Conservation (phyloP, 495 filamentous ascomycete species). For the Annulohypoxylon nitens region DNA sequence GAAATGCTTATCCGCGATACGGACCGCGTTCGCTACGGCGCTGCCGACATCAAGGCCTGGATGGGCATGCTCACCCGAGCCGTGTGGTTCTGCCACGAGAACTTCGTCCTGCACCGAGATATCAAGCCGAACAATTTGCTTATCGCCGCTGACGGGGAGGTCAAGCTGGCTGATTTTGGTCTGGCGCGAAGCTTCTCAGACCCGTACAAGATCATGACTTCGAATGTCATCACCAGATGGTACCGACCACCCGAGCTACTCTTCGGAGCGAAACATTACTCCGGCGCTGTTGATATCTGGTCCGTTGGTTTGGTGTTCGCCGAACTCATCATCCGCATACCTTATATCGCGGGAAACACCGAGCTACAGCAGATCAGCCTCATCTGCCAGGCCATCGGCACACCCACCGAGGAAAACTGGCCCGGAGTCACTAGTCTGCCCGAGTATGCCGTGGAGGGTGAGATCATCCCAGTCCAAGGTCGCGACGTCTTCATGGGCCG, state of each 20-base stretch:
- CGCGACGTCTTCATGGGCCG: slow-evolving; percentile 75
- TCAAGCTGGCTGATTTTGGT: slow-evolving; percentile 98
- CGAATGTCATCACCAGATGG: slow-evolving; percentile 96
- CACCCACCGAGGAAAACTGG: slow-evolving; percentile 95
- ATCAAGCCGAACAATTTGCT: slow-evolving; percentile 99
- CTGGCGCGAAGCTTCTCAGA: slow-evolving; percentile 90
- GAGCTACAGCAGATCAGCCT: slow-evolving; percentile 84
- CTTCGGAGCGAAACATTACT: slow-evolving; percentile 89
- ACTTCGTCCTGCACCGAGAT: slow-evolving; percentile 93
- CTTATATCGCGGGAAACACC: slow-evolving; percentile 77
- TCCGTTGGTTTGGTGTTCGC: slow-evolving; percentile 94
- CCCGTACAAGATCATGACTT: slow-evolving; percentile 88
- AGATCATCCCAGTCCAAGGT: slow-evolving; percentile 71
- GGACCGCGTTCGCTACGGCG: slow-evolving; percentile 71
- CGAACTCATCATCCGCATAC: slow-evolving; percentile 84
- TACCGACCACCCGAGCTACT: slow-evolving; percentile 95
- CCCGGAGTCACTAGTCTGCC: slow-evolving; percentile 86
- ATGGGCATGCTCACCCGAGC: slow-evolving; percentile 96
- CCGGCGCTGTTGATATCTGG: slow-evolving; percentile 93
- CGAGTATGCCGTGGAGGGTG: slow-evolving; percentile 76
- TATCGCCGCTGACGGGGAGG: slow-evolving; percentile 89
- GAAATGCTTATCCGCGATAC: slow-evolving; percentile 92
- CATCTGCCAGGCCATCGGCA: slow-evolving; percentile 88
- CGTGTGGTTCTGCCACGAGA: slow-evolving; percentile 97
- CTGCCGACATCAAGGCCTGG: slow-evolving; percentile 96